phyloP scores from a whole-genome alignment of 306 rosid species.

The Fagus sylvatica region DNA sequence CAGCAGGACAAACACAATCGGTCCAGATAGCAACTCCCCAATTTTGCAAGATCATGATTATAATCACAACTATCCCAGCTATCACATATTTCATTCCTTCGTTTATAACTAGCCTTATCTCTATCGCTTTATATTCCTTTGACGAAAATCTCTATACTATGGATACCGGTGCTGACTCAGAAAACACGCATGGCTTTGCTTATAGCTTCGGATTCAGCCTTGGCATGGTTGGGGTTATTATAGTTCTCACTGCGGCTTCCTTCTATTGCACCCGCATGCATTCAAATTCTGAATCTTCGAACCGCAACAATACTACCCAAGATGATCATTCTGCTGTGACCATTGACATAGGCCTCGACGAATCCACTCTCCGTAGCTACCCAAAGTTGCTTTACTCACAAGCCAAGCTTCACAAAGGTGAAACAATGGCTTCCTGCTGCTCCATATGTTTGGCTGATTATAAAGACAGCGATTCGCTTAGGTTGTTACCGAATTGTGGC shows the following conservation, averaged over 20 bases:
- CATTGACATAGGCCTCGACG: slow-evolving; percentile 15
- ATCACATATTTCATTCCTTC: too few species aligned
- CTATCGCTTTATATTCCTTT: not conserved
- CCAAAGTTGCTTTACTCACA: slow-evolving; percentile 17
- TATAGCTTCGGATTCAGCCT: slow-evolving; percentile 21
- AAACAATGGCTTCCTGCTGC: slow-evolving; percentile 1
- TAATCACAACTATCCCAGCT: too few species aligned
- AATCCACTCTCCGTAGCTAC: slow-evolving; percentile 10
- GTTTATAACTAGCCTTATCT: too few species aligned
- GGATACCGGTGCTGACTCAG: not conserved
- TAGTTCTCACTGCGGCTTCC: not conserved
- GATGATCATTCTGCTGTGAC: not conserved
- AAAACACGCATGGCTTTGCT: not conserved
- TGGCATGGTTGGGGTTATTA: slow-evolving; percentile 16
- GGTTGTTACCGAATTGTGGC: slow-evolving; percentile 36
- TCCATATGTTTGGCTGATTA: slow-evolving; percentile 29
- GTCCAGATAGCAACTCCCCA: too few species aligned
- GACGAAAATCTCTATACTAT: not conserved
- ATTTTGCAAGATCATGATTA: too few species aligned
- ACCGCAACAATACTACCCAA: not conserved
- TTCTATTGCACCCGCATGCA: slow-evolving; percentile 18
- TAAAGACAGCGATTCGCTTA: slow-evolving; percentile 10
- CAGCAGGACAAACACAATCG: too few species aligned
- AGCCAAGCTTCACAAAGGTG: slow-evolving; percentile 12
- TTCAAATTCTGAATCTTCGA: not conserved